These are phyloP conservation scores for Dictyostelium discoideum DNA, from an alignment of 78 protist genomes.

Conservation along the genomic window DNA sequence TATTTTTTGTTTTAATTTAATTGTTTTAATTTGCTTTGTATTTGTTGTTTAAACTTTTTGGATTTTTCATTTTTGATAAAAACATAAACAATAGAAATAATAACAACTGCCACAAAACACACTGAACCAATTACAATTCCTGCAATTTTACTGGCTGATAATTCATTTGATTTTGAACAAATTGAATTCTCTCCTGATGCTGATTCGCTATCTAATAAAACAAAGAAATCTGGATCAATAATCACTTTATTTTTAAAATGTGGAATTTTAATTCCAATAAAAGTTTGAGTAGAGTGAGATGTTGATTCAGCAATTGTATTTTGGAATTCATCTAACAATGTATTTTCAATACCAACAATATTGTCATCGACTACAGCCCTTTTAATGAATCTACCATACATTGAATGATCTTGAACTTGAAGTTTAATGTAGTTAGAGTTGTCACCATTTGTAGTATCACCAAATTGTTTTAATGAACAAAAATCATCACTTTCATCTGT, in stretches of 20 bases:
- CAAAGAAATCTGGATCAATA: not conserved
- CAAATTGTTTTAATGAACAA: conserved; percentile 11
- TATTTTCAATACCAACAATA: not conserved
- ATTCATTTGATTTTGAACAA: not conserved
- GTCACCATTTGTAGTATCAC: not conserved
- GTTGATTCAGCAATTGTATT: not conserved
- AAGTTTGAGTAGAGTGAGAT: not conserved
- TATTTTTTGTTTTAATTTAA: not conserved
- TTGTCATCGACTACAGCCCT: not conserved
- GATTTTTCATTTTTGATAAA: not conserved
- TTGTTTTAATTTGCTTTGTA: not conserved
- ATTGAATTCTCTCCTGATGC: not conserved
- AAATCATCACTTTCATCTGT: not conserved
- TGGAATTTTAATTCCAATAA: not conserved
- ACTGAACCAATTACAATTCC: conserved; percentile 8
- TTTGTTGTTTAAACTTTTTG: not conserved
- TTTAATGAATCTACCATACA: conserved; percentile 13
- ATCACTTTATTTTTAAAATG: not conserved
- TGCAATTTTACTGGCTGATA: not conserved
- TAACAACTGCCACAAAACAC: not conserved
- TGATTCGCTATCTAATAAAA: not conserved
- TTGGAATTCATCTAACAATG: not conserved
- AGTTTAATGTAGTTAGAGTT: not conserved
- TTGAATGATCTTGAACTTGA: not conserved
- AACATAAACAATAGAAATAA: not conserved